Evolutionary conservation across 768 basidiomycete species (phyloP), one percentile per base, ranked within the genome.

Genomic region (Solioccasus polychromus): DNA sequence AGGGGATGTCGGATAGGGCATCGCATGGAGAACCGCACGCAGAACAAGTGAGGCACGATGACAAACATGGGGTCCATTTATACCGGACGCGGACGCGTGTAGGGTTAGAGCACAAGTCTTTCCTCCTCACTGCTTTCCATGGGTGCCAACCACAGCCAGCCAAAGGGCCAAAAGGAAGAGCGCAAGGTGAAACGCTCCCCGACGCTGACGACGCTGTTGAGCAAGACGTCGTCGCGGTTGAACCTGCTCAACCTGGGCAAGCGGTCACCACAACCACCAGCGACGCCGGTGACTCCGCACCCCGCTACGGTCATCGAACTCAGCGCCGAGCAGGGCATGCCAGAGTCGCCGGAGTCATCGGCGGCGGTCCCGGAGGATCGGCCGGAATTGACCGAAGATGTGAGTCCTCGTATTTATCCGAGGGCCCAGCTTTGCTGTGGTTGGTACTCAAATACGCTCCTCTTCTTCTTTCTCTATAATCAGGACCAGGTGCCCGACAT

Each of bases 261-360:
- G 42, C 61, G 59, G 31, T 55, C 66, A 22, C 66, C 66, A n/a
- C 63, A 61, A 22, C 54, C 55, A 2, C 57, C 66, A 28, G 34
- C 64, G 35, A 54, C 59, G 44, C 56, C 66, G 36, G 54, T 54
- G 46, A 54, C 61, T 8, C 54, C 59, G 10, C 52, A 54, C n/a
- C 47, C 49, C 14, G 38, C 20, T 15, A 29, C 19, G 1, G 39
- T 39, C 15, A 37, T 30, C n/a, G 58, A 56, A 22, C 47, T 48
- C 36, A 4, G 39, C 37, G 15, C 35, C 0, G 53, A 64, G 35
- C 47, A 37, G 5, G 41, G 30, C 42, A 60, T n/a, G n/a, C n/a
- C 51, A 28, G 60, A 63, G 32, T 63, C 62, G 5, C 62, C 62
- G 52, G 56, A 55, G 39, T 37, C 47, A 2, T 51, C 51, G 39